Base-by-base conservation (phyloP, 1,284 basidiomycete species). In the Microbotryum silenes-acaulis region DNA sequence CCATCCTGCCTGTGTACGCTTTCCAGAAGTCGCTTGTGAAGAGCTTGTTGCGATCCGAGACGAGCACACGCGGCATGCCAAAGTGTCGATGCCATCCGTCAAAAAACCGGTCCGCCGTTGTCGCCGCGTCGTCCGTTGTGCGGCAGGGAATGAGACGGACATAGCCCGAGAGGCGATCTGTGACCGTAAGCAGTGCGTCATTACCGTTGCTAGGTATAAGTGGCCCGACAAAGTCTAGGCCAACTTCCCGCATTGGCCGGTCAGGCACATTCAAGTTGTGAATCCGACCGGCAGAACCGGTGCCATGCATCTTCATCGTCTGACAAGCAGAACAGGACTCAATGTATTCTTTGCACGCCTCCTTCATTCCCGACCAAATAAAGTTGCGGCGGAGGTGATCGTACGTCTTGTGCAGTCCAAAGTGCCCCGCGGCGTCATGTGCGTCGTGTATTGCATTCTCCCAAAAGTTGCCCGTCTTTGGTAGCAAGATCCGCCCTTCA, bases 351-450 rank as follows among this genome's bases (percentile, higher is more conserved):
- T 10, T 7, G 2, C 48, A 45, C 8, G 31, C 25, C 18, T 29
- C n/a, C 0, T 4, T n/a, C 77, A 80, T 79, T n/a, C 72, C 65
- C 0, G 76, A 78, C 79, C 78, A 80, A 64, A 77, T 79, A 53
- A 75, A 80, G 0, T 71, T 71, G 4, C 65, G 54, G 0, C 68
- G 62, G 0, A 79, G 64, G 0, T 72, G 48, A 0, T 59, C 68
- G 55, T 78, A 78, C 20, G 70, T 70, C 56, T 79, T 79, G 27
- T 76, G 70, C 25, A 72, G 67, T 0, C 78, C 76, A 56, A 78
- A 77, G 59, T 79, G 78, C 0, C 78, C 75, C 0, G 74, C 71
- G 0, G 72, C 58, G 47, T 75, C 67, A 51, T 76, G 75, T 0
- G 74, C 72, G 2, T 75, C 59, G 0, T 57, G 60, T 23, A 23